Percentiles rank a stretch among this genome's conserved stretches.
Conservation (phyloP, 768 basidiomycete species). For the Phlebiopsis gigantea region DNA sequence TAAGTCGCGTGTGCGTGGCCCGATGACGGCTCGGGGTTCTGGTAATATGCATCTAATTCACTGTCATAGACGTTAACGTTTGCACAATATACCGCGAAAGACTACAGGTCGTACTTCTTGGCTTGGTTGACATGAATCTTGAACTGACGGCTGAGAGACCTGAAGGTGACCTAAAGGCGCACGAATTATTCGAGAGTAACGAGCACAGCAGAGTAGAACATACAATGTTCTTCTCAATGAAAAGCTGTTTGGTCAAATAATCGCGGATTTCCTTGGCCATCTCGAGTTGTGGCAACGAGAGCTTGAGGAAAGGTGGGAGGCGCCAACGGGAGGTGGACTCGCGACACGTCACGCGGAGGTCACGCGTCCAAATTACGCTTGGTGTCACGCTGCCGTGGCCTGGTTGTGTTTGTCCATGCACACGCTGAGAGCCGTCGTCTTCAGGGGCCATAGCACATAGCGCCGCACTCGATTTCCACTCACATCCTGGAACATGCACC, state of each 20-base stretch:
- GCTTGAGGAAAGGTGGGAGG: not conserved
- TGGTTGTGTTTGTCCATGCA: not conserved
- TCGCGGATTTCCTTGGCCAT: slow-evolving; percentile 23
- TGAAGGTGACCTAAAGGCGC: slow-evolving; percentile 62
- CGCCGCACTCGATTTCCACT: not conserved
- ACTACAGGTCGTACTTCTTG: slow-evolving; percentile 54
- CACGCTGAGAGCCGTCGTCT: not conserved
- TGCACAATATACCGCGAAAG: not conserved
- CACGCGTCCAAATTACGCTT: not conserved
- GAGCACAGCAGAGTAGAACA: slow-evolving; percentile 6
- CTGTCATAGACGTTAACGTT: slow-evolving; percentile 30
- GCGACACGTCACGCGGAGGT: not conserved
- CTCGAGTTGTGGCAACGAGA: not conserved
- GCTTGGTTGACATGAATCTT: slow-evolving; percentile 72
- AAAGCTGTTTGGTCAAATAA: slow-evolving; percentile 43
- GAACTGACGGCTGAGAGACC: slow-evolving; percentile 67
- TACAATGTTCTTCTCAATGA: slow-evolving; percentile 40
- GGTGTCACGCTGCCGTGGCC: not conserved
- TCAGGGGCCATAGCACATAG: not conserved
- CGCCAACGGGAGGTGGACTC: not conserved
- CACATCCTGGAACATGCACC: not conserved
- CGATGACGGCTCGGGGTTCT: slow-evolving; percentile 34
- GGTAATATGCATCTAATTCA: slow-evolving; percentile 57
- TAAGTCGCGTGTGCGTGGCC: slow-evolving; percentile 61
- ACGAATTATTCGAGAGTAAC: not conserved